Evolutionary conservation across 148 eudicot species (phyloP).

Genomic region (Oxyria digyna): DNA sequence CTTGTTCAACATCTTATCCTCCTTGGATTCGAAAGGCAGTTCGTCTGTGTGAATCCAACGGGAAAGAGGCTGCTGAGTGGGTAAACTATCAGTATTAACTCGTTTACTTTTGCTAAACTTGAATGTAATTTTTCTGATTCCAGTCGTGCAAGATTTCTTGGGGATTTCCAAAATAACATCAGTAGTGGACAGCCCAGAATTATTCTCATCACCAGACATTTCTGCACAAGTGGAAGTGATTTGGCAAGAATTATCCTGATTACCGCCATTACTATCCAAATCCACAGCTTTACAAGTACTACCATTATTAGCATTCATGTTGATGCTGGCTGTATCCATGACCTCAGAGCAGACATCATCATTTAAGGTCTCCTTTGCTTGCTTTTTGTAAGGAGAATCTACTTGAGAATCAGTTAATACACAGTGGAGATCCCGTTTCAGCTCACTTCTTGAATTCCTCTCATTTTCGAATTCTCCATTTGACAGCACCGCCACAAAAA

Average conservation of each 20-base stretch:
- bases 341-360: conserved; percentile 63
- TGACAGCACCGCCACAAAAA: conserved; percentile 21
- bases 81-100: conserved; percentile 23
- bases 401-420: conserved; percentile 20
- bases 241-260: conserved; percentile 39
- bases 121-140: conserved; percentile 78
- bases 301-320: conserved; percentile 31
- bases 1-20: conserved; percentile 61
- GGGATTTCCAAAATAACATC: conserved; percentile 68
- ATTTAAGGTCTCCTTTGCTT: conserved; percentile 30
- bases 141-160: conserved; percentile 49
- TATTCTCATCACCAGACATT: conserved; percentile 28
- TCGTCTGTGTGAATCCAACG: conserved; percentile 17
- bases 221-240: conserved; percentile 50
- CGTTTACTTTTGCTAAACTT: conserved; percentile 74
- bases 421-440: conserved; percentile 35
- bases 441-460: conserved; percentile 15
- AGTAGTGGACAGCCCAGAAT: conserved; percentile 29
- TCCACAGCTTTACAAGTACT: conserved; percentile 34
- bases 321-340: conserved; percentile 43
- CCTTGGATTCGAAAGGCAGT: conserved; percentile 24
- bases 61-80: conserved; percentile 14
- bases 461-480: conserved; percentile 21
- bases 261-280: conserved; percentile 19
- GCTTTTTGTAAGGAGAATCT: conserved; percentile 16